A percentile compares a stretch with the other conserved stretches of the same genome.
Conservation (phyloP, 2,329 filamentous ascomycete genomes). For the Dothidotthia symphoricarpi region DNA sequence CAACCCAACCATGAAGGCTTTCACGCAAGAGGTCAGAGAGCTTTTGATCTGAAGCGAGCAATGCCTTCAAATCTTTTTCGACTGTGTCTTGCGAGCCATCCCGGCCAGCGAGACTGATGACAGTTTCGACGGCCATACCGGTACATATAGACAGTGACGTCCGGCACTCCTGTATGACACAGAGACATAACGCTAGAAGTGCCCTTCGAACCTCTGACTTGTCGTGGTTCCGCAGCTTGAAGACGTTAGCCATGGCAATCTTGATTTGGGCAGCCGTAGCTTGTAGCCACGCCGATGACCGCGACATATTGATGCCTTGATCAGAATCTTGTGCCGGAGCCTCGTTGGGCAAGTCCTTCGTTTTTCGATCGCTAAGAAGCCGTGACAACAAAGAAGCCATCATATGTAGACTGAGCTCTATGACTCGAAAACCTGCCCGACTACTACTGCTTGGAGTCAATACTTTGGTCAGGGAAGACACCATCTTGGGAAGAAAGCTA, state of each 20-base stretch:
- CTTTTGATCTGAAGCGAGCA: slow-evolving; percentile 62
- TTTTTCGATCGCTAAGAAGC: slow-evolving; percentile 49
- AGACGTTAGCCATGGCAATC: slow-evolving; percentile 72
- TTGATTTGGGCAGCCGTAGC: slow-evolving; percentile 80
- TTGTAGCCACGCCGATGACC: slow-evolving; percentile 66
- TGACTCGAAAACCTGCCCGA: slow-evolving; percentile 60
- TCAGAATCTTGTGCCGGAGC: slow-evolving; percentile 7
- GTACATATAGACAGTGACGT: slow-evolving; percentile 67
- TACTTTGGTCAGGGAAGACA: slow-evolving; percentile 76
- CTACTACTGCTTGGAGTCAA: slow-evolving; percentile 66
- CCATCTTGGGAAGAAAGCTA: slow-evolving; percentile 81
- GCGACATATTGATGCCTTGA: slow-evolving; percentile 36
- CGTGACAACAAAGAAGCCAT: slow-evolving; percentile 50
- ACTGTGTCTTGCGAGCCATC: slow-evolving; percentile 48
- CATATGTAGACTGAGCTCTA: slow-evolving; percentile 61
- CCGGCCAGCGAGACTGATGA: slow-evolving; percentile 63
- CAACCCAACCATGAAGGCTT: slow-evolving; percentile 77
- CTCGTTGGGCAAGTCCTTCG: slow-evolving; percentile 25
- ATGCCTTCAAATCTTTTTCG: slow-evolving; percentile 52
- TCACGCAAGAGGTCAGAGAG: slow-evolving; percentile 65
- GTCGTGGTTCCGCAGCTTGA: slow-evolving; percentile 71
- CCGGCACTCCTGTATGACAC: slow-evolving; percentile 75
- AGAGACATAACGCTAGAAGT: slow-evolving; percentile 69
- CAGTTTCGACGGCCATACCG: slow-evolving; percentile 74
- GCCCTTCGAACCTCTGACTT: slow-evolving; percentile 66